Evolutionary conservation across 805 yeast genomes (phyloP).

Genomic region (Millerozyma miso): DNA sequence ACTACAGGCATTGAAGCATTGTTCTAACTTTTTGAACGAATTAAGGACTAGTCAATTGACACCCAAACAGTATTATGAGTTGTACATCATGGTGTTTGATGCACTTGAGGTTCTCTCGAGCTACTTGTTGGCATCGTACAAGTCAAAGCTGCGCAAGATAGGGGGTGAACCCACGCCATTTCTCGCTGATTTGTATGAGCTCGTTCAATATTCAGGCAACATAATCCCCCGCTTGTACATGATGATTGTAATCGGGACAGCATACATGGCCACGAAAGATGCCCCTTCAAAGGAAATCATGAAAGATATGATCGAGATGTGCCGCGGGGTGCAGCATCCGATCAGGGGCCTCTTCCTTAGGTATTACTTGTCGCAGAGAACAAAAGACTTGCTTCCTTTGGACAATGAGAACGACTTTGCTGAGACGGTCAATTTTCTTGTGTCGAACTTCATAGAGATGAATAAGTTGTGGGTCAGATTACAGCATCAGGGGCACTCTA

Average conservation of each 20-base stretch:
- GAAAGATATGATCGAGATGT: conserved; percentile 97
- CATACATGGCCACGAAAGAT: conserved; percentile 71
- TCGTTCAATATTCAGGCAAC: conserved; percentile 93
- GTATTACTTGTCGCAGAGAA: conserved; percentile 82
- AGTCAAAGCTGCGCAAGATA: conserved; percentile 51
- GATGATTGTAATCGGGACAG: conserved; percentile 94
- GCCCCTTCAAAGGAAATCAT: conserved; percentile 82
- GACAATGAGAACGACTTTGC: conserved; percentile 38
- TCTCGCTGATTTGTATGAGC: conserved; percentile 84
- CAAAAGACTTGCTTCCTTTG: conserved; percentile 60
- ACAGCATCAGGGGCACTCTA: conserved; percentile 91
- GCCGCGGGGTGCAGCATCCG: conserved; percentile 95
- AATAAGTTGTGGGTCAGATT: conserved; percentile 95
- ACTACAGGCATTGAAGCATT: conserved; percentile 85
- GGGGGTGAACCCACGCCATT: conserved; percentile 31
- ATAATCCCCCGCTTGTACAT: conserved; percentile 87
- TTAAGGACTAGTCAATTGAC: conserved; percentile 68
- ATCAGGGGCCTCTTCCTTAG: conserved; percentile 86
- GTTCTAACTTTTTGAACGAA: conserved; percentile 77
- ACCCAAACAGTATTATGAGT: conserved; percentile 91
- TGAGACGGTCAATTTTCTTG: conserved; percentile 73
- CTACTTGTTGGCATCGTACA: conserved; percentile 64
- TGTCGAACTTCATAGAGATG: conserved; percentile 92
- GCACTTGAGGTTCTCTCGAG: conserved; percentile 65
- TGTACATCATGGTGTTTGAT: conserved; percentile 81